phyloP scores from a whole-genome alignment of 2,329 filamentous ascomycete genomes.

The Alternaria brassicicola region DNA sequence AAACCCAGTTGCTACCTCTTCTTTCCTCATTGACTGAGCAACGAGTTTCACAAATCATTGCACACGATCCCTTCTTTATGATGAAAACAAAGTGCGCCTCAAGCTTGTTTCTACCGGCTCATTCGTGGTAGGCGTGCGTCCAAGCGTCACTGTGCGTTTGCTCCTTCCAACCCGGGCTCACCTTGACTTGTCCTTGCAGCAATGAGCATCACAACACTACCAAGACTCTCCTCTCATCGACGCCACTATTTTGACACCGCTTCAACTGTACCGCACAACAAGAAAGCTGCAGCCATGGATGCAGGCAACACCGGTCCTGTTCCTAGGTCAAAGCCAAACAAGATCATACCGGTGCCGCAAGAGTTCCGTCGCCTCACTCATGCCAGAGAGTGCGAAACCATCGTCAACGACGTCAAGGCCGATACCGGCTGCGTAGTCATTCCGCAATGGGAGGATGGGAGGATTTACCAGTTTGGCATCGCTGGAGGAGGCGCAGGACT shows the following conservation, averaged over 20 bases:
- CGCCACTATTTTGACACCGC: not conserved
- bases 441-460: constrained; percentile 14
- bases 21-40: not conserved
- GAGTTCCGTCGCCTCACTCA: constrained; percentile 25
- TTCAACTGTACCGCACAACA: not conserved
- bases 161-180: constrained; percentile 9
- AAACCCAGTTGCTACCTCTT: not conserved
- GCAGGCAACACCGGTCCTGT: not conserved
- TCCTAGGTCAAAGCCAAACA: constrained; percentile 23
- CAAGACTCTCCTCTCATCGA: not conserved
- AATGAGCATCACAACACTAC: not conserved
- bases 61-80: not conserved
- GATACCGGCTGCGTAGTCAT: constrained; percentile 30
- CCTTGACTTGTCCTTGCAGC: not conserved
- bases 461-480: constrained; percentile 33
- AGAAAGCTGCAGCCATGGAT: not conserved
- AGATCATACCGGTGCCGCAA: constrained; percentile 24
- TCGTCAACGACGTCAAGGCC: constrained; percentile 22
- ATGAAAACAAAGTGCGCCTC: not conserved
- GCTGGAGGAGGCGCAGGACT: constrained; percentile 26
- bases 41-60: not conserved
- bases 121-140: not conserved
- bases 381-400: constrained; percentile 18
- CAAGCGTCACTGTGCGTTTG: constrained; percentile 1
- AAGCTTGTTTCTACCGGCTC: not conserved